Evolutionary conservation across 768 basidiomycete genomes (phyloP).

Genomic region (Plicaturopsis crispa): DNA sequence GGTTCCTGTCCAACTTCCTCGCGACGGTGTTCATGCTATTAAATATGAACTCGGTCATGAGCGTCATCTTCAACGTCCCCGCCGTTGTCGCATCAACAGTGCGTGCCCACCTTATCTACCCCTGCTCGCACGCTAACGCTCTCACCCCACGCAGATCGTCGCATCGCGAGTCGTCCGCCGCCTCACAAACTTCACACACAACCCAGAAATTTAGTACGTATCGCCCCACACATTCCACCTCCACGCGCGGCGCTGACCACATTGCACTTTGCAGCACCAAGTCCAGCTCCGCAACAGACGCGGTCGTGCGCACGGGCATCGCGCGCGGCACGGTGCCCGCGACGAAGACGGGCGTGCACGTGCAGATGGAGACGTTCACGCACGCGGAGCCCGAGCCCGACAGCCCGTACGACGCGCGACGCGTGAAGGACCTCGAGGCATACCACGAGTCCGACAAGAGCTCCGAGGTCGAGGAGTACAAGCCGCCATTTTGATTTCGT

Average conservation of each 20-base stretch:
- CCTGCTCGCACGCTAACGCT: background rate
- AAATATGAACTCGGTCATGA: slow-evolving; percentile 65
- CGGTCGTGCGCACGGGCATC: slow-evolving; percentile 48
- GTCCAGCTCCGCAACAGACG: slow-evolving; percentile 37
- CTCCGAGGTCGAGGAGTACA: too few relatives aligned
- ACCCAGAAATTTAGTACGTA: slow-evolving; percentile 48
- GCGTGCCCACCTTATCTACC: slow-evolving; percentile 9
- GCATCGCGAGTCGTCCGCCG: slow-evolving; percentile 55
- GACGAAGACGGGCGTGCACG: slow-evolving; percentile 43
- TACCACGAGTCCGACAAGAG: too few relatives aligned
- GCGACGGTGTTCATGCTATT: slow-evolving; percentile 61
- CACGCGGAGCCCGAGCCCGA: too few relatives aligned
- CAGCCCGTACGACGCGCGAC: too few relatives aligned
- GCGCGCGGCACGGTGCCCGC: slow-evolving; percentile 17
- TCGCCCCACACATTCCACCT: slow-evolving; percentile 8
- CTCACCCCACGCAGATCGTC: slow-evolving; percentile 65
- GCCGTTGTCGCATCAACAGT: slow-evolving; percentile 66
- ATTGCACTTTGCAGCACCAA: slow-evolving; percentile 16
- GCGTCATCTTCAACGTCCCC: slow-evolving; percentile 66
- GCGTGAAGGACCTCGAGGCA: too few relatives aligned
- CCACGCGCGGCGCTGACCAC: too few relatives aligned
- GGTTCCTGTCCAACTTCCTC: slow-evolving; percentile 56
- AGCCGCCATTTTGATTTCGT: too few relatives aligned
- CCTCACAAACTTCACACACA: slow-evolving; percentile 46
- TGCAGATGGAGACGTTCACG: slow-evolving; percentile 71